phyloP scores from a whole-genome alignment of 1,284 basidiomycete genomes.

The Melanopsichium pennsylvanicum region DNA sequence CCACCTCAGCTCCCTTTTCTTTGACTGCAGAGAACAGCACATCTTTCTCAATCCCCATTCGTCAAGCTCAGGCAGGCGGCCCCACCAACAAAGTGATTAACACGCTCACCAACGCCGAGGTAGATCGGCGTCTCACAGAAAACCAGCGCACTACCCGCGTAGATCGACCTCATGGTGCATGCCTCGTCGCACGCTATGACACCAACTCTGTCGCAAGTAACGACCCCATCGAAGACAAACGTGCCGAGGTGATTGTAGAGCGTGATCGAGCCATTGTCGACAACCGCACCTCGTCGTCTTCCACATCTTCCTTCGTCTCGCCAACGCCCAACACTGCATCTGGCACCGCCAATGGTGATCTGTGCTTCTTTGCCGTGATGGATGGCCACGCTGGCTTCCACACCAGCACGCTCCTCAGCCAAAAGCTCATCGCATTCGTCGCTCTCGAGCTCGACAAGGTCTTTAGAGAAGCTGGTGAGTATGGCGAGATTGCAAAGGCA shows the following conservation, averaged over 20 bases:
- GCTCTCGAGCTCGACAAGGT: slow-evolving; percentile 76
- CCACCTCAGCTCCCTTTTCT: slow-evolving; percentile 43
- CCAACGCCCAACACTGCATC: slow-evolving; percentile 22
- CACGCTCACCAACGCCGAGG: slow-evolving; percentile 55
- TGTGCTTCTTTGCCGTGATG: slow-evolving; percentile 80
- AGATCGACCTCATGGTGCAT: slow-evolving; percentile 53
- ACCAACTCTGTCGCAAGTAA: slow-evolving; percentile 63
- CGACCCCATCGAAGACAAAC: slow-evolving; percentile 62
- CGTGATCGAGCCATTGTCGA: slow-evolving; percentile 54
- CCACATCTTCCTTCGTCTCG: slow-evolving; percentile 7
- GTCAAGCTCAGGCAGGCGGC: slow-evolving; percentile 41
- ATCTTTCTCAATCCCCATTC: slow-evolving; percentile 58
- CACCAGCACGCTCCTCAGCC: slow-evolving; percentile 84
- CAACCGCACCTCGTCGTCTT: slow-evolving; percentile 10
- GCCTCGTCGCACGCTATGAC: slow-evolving; percentile 62
- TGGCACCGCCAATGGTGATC: slow-evolving; percentile 47
- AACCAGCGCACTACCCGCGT: slow-evolving; percentile 60
- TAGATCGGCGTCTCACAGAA: slow-evolving; percentile 55
- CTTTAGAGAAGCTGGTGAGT: slow-evolving; percentile 66
- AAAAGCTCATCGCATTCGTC: slow-evolving; percentile 85
- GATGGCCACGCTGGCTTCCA: slow-evolving; percentile 89
- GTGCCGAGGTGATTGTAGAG: slow-evolving; percentile 63
- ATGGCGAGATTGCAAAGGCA: slow-evolving; percentile 57
- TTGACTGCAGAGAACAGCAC: slow-evolving; percentile 40
- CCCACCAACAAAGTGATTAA: slow-evolving; percentile 56